A percentile compares a stretch with the other conserved stretches of the same genome.
phyloP scores from a whole-genome alignment of 1,284 basidiomycete species.

The Boletellus sp. region DNA sequence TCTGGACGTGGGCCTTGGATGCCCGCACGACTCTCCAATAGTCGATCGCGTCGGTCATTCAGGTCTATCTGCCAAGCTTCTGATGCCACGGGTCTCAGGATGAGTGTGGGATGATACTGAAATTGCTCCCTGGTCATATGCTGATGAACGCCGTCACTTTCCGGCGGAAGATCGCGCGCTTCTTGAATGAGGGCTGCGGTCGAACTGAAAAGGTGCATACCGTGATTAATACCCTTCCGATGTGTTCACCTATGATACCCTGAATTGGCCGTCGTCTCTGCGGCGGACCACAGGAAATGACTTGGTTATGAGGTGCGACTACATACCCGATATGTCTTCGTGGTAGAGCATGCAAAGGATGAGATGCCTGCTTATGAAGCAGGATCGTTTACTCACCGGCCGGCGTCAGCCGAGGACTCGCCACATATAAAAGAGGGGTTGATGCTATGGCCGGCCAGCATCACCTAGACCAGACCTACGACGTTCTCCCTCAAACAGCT shows the following conservation, averaged over 20 bases:
- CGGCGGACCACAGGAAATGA: neutral
- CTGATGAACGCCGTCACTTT: neutral
- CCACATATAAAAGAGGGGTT: neutral
- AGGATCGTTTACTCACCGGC: neutral
- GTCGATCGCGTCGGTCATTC: neutral
- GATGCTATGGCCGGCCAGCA: too few species aligned
- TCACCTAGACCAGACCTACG: neutral
- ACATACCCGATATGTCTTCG: neutral
- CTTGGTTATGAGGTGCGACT: neutral
- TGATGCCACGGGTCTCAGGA: too few species aligned
- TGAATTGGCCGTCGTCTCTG: constrained; percentile 30
- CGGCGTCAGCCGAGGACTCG: neutral
- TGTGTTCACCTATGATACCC: neutral
- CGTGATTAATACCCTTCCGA: too few species aligned
- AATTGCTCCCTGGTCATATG: neutral
- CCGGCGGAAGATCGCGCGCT: neutral
- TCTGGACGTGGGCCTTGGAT: neutral
- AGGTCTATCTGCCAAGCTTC: neutral
- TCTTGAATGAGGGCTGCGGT: neutral
- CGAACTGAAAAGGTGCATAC: neutral
- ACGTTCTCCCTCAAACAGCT: neutral
- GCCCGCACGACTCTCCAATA: neutral
- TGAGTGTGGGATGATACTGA: neutral
- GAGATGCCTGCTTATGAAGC: neutral
- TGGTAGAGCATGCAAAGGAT: neutral